Evolutionary conservation across 2,329 filamentous ascomycete species (phyloP), one percentile per base, ranked within the genome.

Genomic region (Exophiala sp.): DNA sequence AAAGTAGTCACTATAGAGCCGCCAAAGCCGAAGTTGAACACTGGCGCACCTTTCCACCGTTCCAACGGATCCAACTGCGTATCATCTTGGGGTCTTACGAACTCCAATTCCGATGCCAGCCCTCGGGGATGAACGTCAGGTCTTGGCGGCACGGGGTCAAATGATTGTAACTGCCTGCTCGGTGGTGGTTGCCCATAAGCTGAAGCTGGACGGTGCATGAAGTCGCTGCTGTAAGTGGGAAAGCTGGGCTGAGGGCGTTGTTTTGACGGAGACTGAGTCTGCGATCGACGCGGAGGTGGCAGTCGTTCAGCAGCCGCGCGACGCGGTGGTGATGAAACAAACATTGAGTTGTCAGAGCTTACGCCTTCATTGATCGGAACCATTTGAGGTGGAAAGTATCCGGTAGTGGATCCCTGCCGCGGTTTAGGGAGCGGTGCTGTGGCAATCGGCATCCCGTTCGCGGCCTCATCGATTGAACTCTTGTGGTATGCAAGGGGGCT

Each of bases 11-110:
- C 76, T 9, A 96, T 72, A 1, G 80, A 79, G 10, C 93, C 93
- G 16, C 89, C 90, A 42, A 94, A 82, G 2, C 88, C 89, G 84
- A 94, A 98, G 1, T 79, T 80, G 62, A 97, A 84, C 10, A 95
- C 78, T 0, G 94, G 93, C 10, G 81, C 79, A 2, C 94, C 94
- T 69, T 86, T 89, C 93, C 93, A 98, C 58, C 93, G 78, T 65
- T 95, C 79, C 5, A 98, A 72, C 1, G 83, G 81, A 69, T 98
- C 93, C 14, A 81, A 70, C 61, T 73, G 71, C 30, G 73, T 73
- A 40, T 78, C 79, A 57, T 75, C 80, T 41, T 69, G 70, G 2
- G 80, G 81, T 3, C 70, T 60, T 44, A 82, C 75, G 53, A 79
- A 82, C 16, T 75, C 71, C 13, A 80, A 66, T 19, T 76, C 72